A percentile compares a stretch with the other conserved stretches of the same genome.
phyloP scores from a whole-genome alignment of 257 asterid species.

The Solanum stenotomum region DNA sequence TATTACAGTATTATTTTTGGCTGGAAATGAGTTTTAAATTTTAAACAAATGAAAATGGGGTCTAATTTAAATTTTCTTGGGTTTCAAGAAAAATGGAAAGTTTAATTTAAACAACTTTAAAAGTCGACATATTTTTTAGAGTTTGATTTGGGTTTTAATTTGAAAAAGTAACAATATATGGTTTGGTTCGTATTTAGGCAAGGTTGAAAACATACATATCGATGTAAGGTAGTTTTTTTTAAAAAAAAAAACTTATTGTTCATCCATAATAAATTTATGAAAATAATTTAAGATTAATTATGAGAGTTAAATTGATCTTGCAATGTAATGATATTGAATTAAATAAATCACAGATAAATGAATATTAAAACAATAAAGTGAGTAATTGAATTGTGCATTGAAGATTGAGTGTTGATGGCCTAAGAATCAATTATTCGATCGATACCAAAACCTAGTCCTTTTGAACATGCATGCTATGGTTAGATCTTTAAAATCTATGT shows the following conservation, averaged over 20 bases:
- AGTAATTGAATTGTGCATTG: too few relatives aligned
- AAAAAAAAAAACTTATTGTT: too few relatives aligned
- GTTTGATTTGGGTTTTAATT: not conserved
- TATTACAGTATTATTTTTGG: not conserved
- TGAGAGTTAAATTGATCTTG: not conserved
- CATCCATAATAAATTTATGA: not conserved
- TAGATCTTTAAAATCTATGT: not conserved
- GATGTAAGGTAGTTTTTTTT: not conserved
- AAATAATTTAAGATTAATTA: not conserved
- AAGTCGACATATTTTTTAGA: not conserved
- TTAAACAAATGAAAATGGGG: not conserved
- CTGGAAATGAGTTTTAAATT: not conserved
- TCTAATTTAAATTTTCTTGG: not conserved
- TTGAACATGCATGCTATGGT: too few relatives aligned
- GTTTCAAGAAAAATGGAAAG: not conserved
- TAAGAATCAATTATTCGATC: too few relatives aligned
- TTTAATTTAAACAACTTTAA: not conserved
- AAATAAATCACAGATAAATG: not conserved
- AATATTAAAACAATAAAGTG: too few relatives aligned
- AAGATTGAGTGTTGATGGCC: too few relatives aligned
- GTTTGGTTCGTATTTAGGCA: not conserved
- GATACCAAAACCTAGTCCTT: not conserved
- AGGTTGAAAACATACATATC: not conserved
- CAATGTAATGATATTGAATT: not conserved
- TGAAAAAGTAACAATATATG: not conserved